phyloP scores from a whole-genome alignment of 2,329 filamentous ascomycete species.

The Neopestalotiopsis sp. region DNA sequence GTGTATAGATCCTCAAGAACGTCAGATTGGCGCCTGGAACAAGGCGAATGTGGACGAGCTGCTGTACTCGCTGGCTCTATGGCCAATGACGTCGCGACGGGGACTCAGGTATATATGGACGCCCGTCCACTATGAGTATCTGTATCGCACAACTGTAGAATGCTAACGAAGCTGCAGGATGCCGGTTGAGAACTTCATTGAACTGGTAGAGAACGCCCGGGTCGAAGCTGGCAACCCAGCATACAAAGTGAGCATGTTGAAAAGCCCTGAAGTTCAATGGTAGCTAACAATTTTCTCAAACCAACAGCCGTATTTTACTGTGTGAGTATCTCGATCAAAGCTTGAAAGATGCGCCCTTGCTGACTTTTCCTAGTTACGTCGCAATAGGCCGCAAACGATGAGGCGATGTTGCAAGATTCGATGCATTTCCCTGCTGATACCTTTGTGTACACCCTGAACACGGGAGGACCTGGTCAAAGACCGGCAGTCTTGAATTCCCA shows the following conservation, averaged over 20 bases:
- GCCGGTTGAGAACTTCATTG: slow-evolving; percentile 11
- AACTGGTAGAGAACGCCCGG: slow-evolving; percentile 8
- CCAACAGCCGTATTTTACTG: slow-evolving; percentile 14
- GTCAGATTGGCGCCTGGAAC: slow-evolving; percentile 59
- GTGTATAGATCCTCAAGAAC: slow-evolving; percentile 52
- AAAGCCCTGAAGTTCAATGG: not conserved
- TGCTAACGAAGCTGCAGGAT: slow-evolving; percentile 7
- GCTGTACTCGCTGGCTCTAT: slow-evolving; percentile 60
- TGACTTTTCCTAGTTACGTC: slow-evolving; percentile 10
- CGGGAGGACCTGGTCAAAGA: no score
- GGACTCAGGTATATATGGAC: slow-evolving; percentile 32
- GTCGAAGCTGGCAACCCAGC: slow-evolving; percentile 12
- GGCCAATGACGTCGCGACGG: slow-evolving; percentile 58
- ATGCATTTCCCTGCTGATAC: no score
- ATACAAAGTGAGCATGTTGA: slow-evolving; percentile 12
- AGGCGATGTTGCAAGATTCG: not conserved
- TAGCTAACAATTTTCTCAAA: not conserved
- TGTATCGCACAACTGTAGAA: not conserved
- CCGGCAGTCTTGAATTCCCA: no score
- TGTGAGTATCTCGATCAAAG: not conserved
- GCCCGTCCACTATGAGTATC: not conserved
- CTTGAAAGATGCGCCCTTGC: not conserved
- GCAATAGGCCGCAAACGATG: slow-evolving; percentile 16
- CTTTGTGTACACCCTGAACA: no score
- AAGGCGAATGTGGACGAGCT: slow-evolving; percentile 59